Evolutionary conservation across 2,329 filamentous ascomycete species (phyloP).

Genomic region (Cordyceps militaris): DNA sequence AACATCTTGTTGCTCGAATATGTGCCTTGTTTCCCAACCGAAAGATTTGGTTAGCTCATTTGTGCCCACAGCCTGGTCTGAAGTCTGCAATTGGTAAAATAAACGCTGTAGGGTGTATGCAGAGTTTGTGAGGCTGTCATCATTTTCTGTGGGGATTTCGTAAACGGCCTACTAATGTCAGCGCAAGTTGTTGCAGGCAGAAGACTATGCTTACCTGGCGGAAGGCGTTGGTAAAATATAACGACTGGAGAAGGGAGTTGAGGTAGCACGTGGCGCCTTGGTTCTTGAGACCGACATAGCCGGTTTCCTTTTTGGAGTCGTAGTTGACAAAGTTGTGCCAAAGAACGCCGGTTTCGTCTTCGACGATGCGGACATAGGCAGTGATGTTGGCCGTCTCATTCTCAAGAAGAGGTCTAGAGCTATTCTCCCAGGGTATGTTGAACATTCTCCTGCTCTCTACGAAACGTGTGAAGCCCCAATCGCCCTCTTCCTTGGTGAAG

Average conservation of each 20-base stretch:
- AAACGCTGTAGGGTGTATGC: slow-evolving; percentile 89
- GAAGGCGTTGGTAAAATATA: slow-evolving; percentile 88
- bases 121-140: slow-evolving; percentile 75
- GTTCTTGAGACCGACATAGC: slow-evolving; percentile 93
- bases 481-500: slow-evolving; percentile 91
- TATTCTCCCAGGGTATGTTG: slow-evolving; percentile 65
- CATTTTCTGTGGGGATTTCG: slow-evolving; percentile 85
- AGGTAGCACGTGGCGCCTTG: slow-evolving; percentile 90
- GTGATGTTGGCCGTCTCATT: slow-evolving; percentile 73
- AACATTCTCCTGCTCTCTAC: slow-evolving; percentile 83
- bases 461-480: slow-evolving; percentile 99
- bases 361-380: slow-evolving; percentile 72
- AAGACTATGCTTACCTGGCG: slow-evolving; percentile 57
- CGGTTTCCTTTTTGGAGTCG: slow-evolving; percentile 98
- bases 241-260: slow-evolving; percentile 75
- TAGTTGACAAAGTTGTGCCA: slow-evolving; percentile 94
- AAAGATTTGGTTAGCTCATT: slow-evolving; percentile 94
- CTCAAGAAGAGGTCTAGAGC: slow-evolving; percentile 64
- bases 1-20: slow-evolving; percentile 98
- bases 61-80: slow-evolving; percentile 73
- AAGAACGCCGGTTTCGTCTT: slow-evolving; percentile 80
- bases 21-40: slow-evolving; percentile 95
- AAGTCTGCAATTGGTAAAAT: slow-evolving; percentile 92
- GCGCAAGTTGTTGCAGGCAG: slow-evolving; percentile 12
- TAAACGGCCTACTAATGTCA: slow-evolving; percentile 67